Base-by-base conservation (phyloP, 164 flowering plant species). In the Akebia trifoliata region DNA sequence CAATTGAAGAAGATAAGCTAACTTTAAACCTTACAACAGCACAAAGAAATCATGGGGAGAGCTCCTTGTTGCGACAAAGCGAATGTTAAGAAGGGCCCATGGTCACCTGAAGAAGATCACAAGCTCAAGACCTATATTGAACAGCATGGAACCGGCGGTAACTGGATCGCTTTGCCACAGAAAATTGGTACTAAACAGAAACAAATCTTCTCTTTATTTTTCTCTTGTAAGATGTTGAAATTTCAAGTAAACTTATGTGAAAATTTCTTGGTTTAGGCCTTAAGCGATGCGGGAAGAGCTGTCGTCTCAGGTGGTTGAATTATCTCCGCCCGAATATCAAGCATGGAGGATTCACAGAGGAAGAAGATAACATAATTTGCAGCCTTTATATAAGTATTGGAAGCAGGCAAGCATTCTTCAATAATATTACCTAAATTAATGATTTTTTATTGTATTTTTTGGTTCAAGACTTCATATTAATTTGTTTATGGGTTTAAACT, bases 41-140 rank as follows among this genome's bases (percentile, higher is more conserved):
- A 48, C 35, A 37, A 43, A 57, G n/a, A 48, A 56, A 49, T 24
- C 58, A 88, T 88, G 96, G 96, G 96, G 17, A 85, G 96, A 73
- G 96, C 96, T 65, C 96, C 96, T 59, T 88, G 96, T 69, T 88
- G 96, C 68, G 96, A 88, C 76, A 88, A 88, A 71, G 81, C 81
- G 45, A 88, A 71, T 53, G 96, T 88, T 24, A 88, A 85, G 90
- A 88, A 69, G 78, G 96, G 96, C 0, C 96, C 93, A 26, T 88
- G 96, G 96, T 84, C 96, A 8, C 96, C 93, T 6, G 93, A 88
- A 60, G 96, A 88, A 76, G 96, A 89, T 69, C 77, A 82, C 53
- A 79, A 67, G 54, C 89, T 89, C 68, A 89, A 86, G 62, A 54
- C 80, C 39, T 83, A 77, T 40, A 84, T 89, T 8, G 83, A 86